Evolutionary conservation across 2,329 filamentous ascomycete species (phyloP), one percentile per base, ranked within the genome.

Genomic region (Corniculantispora saksenae): DNA sequence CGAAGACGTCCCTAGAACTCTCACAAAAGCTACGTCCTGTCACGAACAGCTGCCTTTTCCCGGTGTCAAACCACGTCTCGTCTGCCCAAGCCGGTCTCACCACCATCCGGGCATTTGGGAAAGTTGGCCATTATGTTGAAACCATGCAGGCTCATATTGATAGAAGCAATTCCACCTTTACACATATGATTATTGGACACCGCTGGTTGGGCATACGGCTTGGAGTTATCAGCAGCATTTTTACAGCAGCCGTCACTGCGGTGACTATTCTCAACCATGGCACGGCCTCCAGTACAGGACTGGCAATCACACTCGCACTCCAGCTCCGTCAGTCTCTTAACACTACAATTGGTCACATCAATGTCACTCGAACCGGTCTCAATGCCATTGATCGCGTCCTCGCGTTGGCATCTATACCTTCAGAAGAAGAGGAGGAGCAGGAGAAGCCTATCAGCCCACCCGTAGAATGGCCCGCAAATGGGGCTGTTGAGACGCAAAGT

Each of bases 81-180:
- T 64, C 64, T 8, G 25, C 60, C 15, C 23, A 43, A 12, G 29
- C 59, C 17, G 66, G 64, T 10, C 21, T 67, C 2, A n/a, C 40
- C 6, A 67, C 66, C 3, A 67, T 67, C 23, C 64, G 66, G n/a
- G 66, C 64, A 3, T 67, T 66, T 51, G 61, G 57, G 8, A 66
- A 50, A n/a, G 13, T 12, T 15, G 23, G 17, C 12, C 3, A 48
- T 5, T 66, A 66, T 27, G 21, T 64, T 8, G 48, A 63, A 8
- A 13, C 21, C 19, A 67, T 67, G 62, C 53, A 38, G 15, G 32
- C 45, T 9, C 40, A 48, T 12, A 61, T 67, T 21, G 61, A 67
- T 23, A 56, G 38, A 29, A 29, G 21, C n/a, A 65, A 27, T n/a
- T 56, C 56, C 27, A 50, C 57, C 23, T 59, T 21, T 3, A 54